Evolutionary conservation across 805 yeast species (phyloP).

Genomic region (Lachancea cidri): DNA sequence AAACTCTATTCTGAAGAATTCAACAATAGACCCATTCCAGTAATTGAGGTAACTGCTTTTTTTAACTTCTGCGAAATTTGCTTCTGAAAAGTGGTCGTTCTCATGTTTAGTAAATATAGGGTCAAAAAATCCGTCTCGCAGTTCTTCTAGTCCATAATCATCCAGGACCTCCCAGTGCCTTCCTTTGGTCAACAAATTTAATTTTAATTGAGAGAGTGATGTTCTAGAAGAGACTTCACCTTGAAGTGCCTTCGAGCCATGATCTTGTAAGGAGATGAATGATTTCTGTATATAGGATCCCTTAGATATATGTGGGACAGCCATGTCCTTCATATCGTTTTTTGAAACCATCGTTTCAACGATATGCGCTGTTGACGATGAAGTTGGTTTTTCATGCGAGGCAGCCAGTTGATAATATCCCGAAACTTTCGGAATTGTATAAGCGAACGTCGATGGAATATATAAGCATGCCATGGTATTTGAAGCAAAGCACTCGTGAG

Average conservation of each 20-base stretch:
- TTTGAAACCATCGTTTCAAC: no score
- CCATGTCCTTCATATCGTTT: neutral
- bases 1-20: neutral
- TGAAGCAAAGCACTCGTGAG: slow-evolving; percentile 23
- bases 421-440: neutral
- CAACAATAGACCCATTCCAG: neutral
- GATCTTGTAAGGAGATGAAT: slow-evolving; percentile 17
- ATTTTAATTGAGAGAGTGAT: slow-evolving; percentile 34
- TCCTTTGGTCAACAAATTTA: slow-evolving; percentile 26
- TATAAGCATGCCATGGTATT: slow-evolving; percentile 22
- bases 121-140: slow-evolving; percentile 46
- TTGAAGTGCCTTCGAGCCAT: slow-evolving; percentile 3
- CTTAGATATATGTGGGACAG: slow-evolving; percentile 15
- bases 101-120: slow-evolving; percentile 35
- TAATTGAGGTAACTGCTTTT: neutral
- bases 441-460: neutral
- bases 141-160: slow-evolving; percentile 38
- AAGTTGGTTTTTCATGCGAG: neutral
- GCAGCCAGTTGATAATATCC: neutral
- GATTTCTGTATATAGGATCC: slow-evolving; percentile 27
- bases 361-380: no score
- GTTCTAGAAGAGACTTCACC: slow-evolving; percentile 25
- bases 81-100: slow-evolving; percentile 11
- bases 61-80: slow-evolving; percentile 1
- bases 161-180: slow-evolving; percentile 32